Conservation (phyloP, 2,329 filamentous ascomycete genomes). For the Alternaria incomplexa region DNA sequence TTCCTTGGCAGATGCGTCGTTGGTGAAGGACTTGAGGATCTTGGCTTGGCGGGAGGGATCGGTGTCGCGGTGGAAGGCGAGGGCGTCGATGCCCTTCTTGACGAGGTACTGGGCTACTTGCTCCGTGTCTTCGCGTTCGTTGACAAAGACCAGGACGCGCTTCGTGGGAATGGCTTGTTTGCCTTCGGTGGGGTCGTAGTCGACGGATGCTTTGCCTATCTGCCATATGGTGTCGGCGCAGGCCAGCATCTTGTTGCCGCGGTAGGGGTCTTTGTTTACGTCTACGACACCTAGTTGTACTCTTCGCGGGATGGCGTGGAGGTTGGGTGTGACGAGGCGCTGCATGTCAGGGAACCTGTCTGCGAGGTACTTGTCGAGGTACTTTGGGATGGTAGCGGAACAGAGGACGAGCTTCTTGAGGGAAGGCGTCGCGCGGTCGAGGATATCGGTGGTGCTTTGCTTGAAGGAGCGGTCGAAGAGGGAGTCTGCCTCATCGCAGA, state of each 20-base stretch:
- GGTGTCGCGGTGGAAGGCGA: conserved; percentile 84
- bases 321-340: conserved; percentile 90
- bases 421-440: conserved; percentile 81
- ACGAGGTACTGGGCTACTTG: conserved; percentile 79
- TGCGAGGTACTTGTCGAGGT: conserved; percentile 83
- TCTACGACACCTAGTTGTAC: conserved; percentile 95
- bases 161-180: conserved; percentile 71
- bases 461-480: conserved; percentile 93
- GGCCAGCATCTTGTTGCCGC: conserved; percentile 88
- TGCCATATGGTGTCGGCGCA: conserved; percentile 95
- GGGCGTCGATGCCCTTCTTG: conserved; percentile 86
- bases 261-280: conserved; percentile 89
- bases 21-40: conserved; percentile 73
- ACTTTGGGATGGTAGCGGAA: conserved; percentile 92
- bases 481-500: conserved; percentile 95
- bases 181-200: conserved; percentile 47
- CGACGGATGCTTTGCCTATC: conserved; percentile 76
- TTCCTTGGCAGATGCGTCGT: conserved; percentile 10
- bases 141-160: conserved; percentile 93
- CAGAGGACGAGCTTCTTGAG: conserved; percentile 88
- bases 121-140: conserved; percentile 88
- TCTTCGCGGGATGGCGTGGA: conserved; percentile 92
- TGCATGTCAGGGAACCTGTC: conserved; percentile 81
- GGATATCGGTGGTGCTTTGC: conserved; percentile 78
- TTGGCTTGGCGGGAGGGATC: conserved; percentile 77